phyloP scores from a whole-genome alignment of 2,329 filamentous ascomycete genomes.

The Ceratocystis eucalypticola region DNA sequence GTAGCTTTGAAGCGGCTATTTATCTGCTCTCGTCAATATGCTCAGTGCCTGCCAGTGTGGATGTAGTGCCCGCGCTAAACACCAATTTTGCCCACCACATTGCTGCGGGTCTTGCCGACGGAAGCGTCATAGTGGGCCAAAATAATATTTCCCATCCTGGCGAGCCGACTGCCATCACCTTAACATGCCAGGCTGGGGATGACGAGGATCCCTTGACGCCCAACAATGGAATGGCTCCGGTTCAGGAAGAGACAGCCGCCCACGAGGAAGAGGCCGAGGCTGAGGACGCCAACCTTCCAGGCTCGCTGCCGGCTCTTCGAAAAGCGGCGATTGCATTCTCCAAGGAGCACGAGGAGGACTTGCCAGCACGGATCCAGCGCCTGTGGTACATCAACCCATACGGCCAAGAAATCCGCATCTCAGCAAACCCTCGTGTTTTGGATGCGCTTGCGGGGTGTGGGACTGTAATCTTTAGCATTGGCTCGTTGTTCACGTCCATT shows the following conservation, averaged over 20 bases:
- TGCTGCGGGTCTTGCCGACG: conserved; percentile 64
- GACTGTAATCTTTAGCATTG: conserved; percentile 78
- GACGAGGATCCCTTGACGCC: conserved; percentile 18
- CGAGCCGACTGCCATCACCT: conserved; percentile 39
- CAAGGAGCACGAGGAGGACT: conserved; percentile 61
- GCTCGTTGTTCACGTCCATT: conserved; percentile 83
- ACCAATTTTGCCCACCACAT: conserved; percentile 95
- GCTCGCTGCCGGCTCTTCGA: conserved; percentile 65
- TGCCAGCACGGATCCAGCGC: conserved; percentile 62
- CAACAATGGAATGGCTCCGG: neutral
- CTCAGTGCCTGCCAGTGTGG: conserved; percentile 60
- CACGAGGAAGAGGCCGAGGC: conserved; percentile 47
- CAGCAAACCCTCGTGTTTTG: conserved; percentile 68
- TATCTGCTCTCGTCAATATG: conserved; percentile 81
- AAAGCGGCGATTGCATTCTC: conserved; percentile 71
- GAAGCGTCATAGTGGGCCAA: conserved; percentile 71
- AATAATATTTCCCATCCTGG: conserved; percentile 84
- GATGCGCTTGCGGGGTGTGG: conserved; percentile 50
- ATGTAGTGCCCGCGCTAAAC: conserved; percentile 81
- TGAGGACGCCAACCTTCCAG: conserved; percentile 70
- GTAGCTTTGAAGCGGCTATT: conserved; percentile 83
- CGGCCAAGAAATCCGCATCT: conserved; percentile 83
- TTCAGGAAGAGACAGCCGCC: conserved; percentile 42
- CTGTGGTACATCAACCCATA: conserved; percentile 99
- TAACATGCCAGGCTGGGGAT: conserved; percentile 21